Evolutionary conservation across 306 rosid genomes (phyloP), one percentile per base, ranked within the genome.

Genomic region (Calophaca sinica): DNA sequence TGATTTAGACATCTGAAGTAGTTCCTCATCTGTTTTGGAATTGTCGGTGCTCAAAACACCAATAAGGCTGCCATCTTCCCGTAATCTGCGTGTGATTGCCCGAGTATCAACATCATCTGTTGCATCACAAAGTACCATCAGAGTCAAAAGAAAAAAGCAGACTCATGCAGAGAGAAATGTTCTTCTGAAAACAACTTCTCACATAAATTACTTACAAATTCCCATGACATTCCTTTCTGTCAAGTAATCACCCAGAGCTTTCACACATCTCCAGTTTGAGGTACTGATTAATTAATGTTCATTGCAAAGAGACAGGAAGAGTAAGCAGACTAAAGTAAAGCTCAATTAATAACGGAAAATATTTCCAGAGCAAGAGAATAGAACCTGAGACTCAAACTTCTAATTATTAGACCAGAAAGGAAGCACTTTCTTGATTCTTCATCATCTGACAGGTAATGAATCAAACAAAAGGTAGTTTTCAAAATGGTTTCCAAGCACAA

Each of bases 21-120:
- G 90, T 68, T 92, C 98, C n/a, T 92, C 84, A 3, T 94, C 92
- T 26, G 96, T 67, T 87, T 90, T 94, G 29, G 87, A 81, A 79
- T 84, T 76, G 79, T 94, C 97, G 0, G 99, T 86, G 86, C 97
- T 92, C 89, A 94, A 86, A 61, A 88, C 96, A 76, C 99, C 99
- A 33, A 94, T 85, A 68, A 94, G 97, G 72, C 99, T 94, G 46
- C 99, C 99, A 85, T 94, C 96, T 81, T 92, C 85, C 74, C 98
- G 84, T 77, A 94, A 80, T 74, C 99, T 80, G 33, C 97, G 97
- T 38, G 98, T 91, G 81, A 94, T 92, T 70, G 96, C 96, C 26
- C 98, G 93, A 2, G 98, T 90, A 80, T 90, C 98, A 77, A 91
- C 97, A 82, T 94, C 97, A 85, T 88, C 97, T 94, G 88, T 83